Conservation (phyloP, 371 early-diverging fungal species). For the Lichtheimia ramosa region DNA sequence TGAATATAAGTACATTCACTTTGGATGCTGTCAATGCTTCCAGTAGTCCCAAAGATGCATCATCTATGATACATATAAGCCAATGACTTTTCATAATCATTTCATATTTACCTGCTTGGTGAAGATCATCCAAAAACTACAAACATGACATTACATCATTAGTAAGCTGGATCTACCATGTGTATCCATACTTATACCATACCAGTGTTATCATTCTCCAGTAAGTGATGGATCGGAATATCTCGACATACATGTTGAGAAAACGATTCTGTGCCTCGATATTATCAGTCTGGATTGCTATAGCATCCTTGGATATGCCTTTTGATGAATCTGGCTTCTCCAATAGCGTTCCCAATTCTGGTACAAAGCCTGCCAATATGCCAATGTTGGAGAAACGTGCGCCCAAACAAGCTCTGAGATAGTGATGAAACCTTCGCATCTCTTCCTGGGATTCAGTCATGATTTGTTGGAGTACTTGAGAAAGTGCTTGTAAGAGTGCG, state of each 20-base stretch:
- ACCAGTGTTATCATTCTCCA: conserved; percentile 49
- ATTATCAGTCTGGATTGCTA: conserved; percentile 29
- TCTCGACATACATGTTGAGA: conserved; percentile 40
- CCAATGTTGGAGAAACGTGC: conserved; percentile 35
- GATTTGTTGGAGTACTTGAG: conserved; percentile 46
- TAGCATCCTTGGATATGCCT: conserved; percentile 1
- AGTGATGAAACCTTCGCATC: conserved; percentile 31
- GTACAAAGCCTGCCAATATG: conserved; percentile 35
- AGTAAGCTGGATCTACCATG: too few relatives aligned
- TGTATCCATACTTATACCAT: too few relatives aligned
- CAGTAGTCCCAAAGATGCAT: conserved; percentile 39
- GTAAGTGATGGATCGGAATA: conserved; percentile 36
- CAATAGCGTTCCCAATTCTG: conserved; percentile 35
- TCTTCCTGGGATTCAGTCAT: conserved; percentile 44
- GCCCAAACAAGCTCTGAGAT: conserved; percentile 29
- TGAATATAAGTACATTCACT: conserved; percentile 30
- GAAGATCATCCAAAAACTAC: conserved; percentile 48
- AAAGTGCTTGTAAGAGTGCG: conserved; percentile 36
- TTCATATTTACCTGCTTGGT: conserved; percentile 29
- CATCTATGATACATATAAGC: conserved; percentile 16
- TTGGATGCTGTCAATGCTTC: conserved; percentile 32
- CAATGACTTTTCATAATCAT: not conserved
- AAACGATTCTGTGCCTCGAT: conserved; percentile 38
- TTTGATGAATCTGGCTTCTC: not conserved
- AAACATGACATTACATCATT: not conserved